Percentiles rank a stretch among this genome's conserved stretches.
Evolutionary conservation across 1,284 basidiomycete species (phyloP).

Genomic region (Ustilago shanxiensis): DNA sequence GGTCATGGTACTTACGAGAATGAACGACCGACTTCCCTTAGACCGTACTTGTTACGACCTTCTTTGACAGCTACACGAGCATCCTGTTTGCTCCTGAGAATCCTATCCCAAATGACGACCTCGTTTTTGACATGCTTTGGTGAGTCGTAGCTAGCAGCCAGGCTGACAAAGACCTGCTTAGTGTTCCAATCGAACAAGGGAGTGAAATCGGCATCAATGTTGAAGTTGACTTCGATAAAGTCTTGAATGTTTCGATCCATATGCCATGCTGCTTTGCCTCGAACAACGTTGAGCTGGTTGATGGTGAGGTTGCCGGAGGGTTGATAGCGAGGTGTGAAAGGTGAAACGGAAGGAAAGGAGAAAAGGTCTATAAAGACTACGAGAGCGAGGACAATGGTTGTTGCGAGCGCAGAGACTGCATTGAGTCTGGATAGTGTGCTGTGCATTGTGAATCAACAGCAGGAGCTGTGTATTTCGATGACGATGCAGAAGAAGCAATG

Average conservation of each 20-base stretch:
- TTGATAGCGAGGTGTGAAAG: constrained; percentile 31
- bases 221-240: constrained; percentile 53
- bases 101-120: constrained; percentile 91
- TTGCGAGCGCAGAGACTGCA: constrained; percentile 77
- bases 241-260: constrained; percentile 61
- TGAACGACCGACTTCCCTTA: constrained; percentile 80
- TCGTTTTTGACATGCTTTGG: constrained; percentile 75
- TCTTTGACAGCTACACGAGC: constrained; percentile 77
- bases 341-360: constrained; percentile 18
- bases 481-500: neutral
- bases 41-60: constrained; percentile 84
- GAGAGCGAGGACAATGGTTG: constrained; percentile 75
- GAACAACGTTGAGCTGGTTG: constrained; percentile 74
- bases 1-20: constrained; percentile 79
- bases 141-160: constrained; percentile 53
- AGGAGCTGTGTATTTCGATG: neutral
- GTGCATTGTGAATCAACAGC: constrained; percentile 26
- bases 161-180: constrained; percentile 83
- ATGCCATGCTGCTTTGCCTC: constrained; percentile 51
- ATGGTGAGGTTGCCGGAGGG: constrained; percentile 76
- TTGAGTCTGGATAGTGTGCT: constrained; percentile 78
- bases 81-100: constrained; percentile 82
- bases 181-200: constrained; percentile 93
- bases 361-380: constrained; percentile 69
- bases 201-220: constrained; percentile 76